A percentile compares a stretch with the other conserved stretches of the same genome.
phyloP scores from a whole-genome alignment of 2,329 filamentous ascomycete genomes.

The Botrytis elliptica region DNA sequence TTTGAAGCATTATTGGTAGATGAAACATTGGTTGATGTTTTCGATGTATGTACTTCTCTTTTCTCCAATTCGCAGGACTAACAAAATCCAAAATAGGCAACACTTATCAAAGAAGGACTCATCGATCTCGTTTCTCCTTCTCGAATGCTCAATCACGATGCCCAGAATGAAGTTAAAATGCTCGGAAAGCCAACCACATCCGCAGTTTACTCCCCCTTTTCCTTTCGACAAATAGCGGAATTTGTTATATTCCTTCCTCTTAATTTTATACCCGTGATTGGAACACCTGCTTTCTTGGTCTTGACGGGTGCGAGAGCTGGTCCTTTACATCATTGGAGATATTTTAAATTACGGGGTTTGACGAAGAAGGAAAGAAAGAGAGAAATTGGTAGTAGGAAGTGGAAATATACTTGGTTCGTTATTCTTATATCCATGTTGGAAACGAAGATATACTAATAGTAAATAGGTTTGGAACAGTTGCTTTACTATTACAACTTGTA shows the following conservation, averaged over 20 bases:
- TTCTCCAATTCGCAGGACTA: neutral
- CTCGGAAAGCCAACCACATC: slow-evolving; percentile 77
- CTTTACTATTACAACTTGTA: slow-evolving; percentile 81
- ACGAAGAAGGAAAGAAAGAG: slow-evolving; percentile 70
- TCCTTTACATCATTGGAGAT: slow-evolving; percentile 86
- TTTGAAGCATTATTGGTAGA: slow-evolving; percentile 83
- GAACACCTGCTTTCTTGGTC: slow-evolving; percentile 81
- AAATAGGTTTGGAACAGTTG: slow-evolving; percentile 73
- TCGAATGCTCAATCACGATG: slow-evolving; percentile 64
- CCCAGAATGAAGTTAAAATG: slow-evolving; percentile 70
- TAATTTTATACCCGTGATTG: slow-evolving; percentile 82
- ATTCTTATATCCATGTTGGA: neutral
- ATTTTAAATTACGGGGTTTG: slow-evolving; percentile 77
- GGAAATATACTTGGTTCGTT: slow-evolving; percentile 78
- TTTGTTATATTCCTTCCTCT: slow-evolving; percentile 76
- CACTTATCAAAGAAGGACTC: slow-evolving; percentile 72
- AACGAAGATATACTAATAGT: slow-evolving; percentile 21
- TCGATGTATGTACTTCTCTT: slow-evolving; percentile 58
- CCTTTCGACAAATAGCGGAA: slow-evolving; percentile 84
- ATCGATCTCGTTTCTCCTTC: slow-evolving; percentile 66
- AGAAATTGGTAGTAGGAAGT: slow-evolving; percentile 64
- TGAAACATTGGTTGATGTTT: slow-evolving; percentile 75
- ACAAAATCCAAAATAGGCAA: slow-evolving; percentile 44
- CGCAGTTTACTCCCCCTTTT: slow-evolving; percentile 85
- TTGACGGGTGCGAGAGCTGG: slow-evolving; percentile 85